Base-by-base conservation (phyloP, 495 filamentous ascomycete species). In the Talaromyces liani region DNA sequence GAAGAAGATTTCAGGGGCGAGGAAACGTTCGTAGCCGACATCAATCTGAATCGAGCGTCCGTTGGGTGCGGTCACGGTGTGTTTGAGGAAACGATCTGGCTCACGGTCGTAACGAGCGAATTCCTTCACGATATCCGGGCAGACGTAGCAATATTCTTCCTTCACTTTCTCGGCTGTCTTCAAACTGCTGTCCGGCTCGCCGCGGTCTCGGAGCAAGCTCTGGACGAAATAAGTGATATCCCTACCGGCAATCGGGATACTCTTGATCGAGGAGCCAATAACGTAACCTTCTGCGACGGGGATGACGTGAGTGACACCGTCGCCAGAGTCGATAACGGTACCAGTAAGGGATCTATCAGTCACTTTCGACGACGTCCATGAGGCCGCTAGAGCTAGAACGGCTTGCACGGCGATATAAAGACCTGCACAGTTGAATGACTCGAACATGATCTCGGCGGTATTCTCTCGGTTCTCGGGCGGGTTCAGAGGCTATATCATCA, bases 371-470 rank as follows among this genome's bases (percentile, higher is more conserved):
- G 91, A 96, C 24, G 95, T 98, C 94, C 95, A 98, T 16, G 93
- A 97, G 6, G 94, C 94, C 34, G 94, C 94, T 36, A 98, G 86
- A 14, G 94, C 94, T 58, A 98, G 87, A 22, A 98, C 94, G 14
- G 94, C 94, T 78, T 98, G 94, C 9, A 98, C 94, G 49, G 95
- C 94, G 69, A 98, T 98, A 77, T 98, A 98, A 45, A 98, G 88
- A 75, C 94, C 94, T 62, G 94, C 93, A 77, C 94, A 98, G 75
- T 98, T 98, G 82, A 98, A 98, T 18, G 93, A 96, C 72, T 98
- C 94, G 79, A 98, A 98, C 89, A 98, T 97, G 77, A 98, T 98
- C 74, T 98, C 94, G 74, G 94, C 94, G 22, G 94, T 98, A 75
- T 97, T 97, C 75, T 98, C 94, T 67, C 94, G 92, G 76, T 97